Evolutionary conservation across 2,329 filamentous ascomycete species (phyloP), one percentile per base, ranked within the genome.

Genomic region (Ceratocystis colombiana): DNA sequence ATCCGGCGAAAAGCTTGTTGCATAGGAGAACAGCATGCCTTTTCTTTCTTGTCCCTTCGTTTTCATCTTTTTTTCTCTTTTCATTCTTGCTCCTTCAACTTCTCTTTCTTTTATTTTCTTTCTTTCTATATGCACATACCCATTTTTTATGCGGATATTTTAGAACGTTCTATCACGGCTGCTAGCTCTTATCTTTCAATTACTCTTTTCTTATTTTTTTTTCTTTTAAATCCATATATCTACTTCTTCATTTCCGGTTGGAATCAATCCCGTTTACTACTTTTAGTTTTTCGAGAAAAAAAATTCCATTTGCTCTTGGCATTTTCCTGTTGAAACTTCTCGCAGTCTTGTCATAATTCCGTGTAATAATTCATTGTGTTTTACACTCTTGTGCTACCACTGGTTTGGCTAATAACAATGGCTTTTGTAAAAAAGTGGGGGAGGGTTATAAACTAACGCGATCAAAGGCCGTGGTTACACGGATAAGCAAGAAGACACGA

Each of bases 191-290:
- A 30, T 66, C 41, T 30, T 65, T 63, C 20, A 50, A 10, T 67
- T 25, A 22, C 22, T 22, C 45, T 61, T 65, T 68, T 22, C 7
- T 17, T 55, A 12, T 65, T 62, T 46, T 63, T 28, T 62, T 48
- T 30, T 53, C 15, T 62, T 46, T 62, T 62, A 53, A 57, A 64
- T 68, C 64, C 64, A 61, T 65, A 46, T 48, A 65, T 61, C 37
- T 15, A 66, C 62, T 67, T 65, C n/a, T 64, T 69, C 59, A 64
- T 62, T 64, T 62, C 46, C 62, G 67, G 67, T 68, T 53, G 68
- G 62, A 45, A 65, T 37, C 61, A 66, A 61, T 68, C 50, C 68
- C 64, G 55, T 37, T 25, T 66, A 66, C 66, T 63, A 64, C 45
- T 20, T 55, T 25, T 55, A 25, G 12, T 55, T 55, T 50, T 53